Base-by-base conservation (phyloP, 139 green algal genomes). In the Chlorella sorokiniana region DNA sequence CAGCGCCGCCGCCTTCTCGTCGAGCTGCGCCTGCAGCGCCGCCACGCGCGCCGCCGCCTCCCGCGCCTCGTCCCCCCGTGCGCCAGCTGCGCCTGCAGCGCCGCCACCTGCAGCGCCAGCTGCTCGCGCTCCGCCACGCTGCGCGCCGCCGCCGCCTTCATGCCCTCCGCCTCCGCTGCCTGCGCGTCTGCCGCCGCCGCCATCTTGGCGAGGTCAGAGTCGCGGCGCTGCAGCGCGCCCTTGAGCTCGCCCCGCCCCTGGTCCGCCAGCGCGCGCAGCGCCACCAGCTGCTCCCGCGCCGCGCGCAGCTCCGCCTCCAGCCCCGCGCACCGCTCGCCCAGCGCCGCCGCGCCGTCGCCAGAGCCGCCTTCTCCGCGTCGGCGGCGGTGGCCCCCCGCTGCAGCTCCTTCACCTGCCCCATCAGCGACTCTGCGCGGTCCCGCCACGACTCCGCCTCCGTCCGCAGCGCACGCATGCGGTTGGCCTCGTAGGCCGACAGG, bases 191-290 rank as follows among this genome's bases (percentile, higher is more conserved):
- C 37, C 54, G 51, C 67, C 4, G 75, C 74, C 23, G 51, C 64
- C 41, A 71, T 35, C 14, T 63, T 45, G 41, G 31, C 45, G 18
- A 73, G 45, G 37, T 82, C 75, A n/a, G 42, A 64, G 18, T 86
- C 75, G n/a, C 56, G 73, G 52, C 63, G 42, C 51, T 83, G 70
- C 74, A 86, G 75, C 68, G 83, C 25, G 14, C 25, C 4, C 44
- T 70, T 71, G 31, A 86, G 67, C 4, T 70, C 38, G 18, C 29
- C 18, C 5, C 61, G 52, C 41, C 56, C 61, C 45, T 86, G 75
- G 59, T 72, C 45, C 27, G 44, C 82, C 62, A 84, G 37, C 8
- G 70, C 75, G 1, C 73, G 69, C 82, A 86, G 63, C 14, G 67
- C 51, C 9, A 45, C 23, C 40, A 86, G 44, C 42, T 54, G 45